Base-by-base conservation (phyloP, 2,329 filamentous ascomycete species). In the Nigrospora osmanthi region DNA sequence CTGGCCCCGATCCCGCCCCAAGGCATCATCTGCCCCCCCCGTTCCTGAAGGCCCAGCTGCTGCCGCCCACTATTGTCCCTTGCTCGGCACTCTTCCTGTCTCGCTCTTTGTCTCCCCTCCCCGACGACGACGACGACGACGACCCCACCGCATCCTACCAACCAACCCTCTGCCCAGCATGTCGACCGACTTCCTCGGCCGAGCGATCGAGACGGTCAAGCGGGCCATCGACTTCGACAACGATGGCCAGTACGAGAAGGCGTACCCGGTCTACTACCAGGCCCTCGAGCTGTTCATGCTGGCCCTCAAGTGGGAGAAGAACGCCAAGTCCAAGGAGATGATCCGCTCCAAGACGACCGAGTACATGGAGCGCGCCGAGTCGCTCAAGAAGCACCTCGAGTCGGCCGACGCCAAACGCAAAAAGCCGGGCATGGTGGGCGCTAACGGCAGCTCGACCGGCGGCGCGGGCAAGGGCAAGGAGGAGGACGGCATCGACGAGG, bases 241-340 rank as follows among this genome's bases (percentile, higher is more conserved):
- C 54, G 86, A 87, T 38, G 90, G 89, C 63, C 89, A 97, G 64
- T 98, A 98, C 70, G 89, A 96, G 59, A 91, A 94, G 67, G 93
- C 93, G 46, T 97, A 97, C 66, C 87, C 95, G 63, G 78, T 86
- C 51, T 98, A 98, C 79, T 96, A 95, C 73, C 84, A 89, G 55
- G 85, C 91, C 42, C 86, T 98, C 56, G 91, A 98, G 70, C 81
- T 97, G 47, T 98, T 97, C 75, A 95, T 98, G 87, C 86, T 97
- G 49, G 93, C 93, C 32, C 78, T 98, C 49, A 98, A 98, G 75
- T 98, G 91, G 91, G 93, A 98, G 73, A 98, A 97, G 79, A 97
- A 96, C 71, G 83, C 87, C 52, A 91, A 90, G 58, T 90, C 89
- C 52, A 97, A 97, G 74, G 89, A 94, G 63, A 95, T 95, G 80